phyloP scores from a whole-genome alignment of 352 stramenopile genomes.

The Pythium phragmiticola region DNA sequence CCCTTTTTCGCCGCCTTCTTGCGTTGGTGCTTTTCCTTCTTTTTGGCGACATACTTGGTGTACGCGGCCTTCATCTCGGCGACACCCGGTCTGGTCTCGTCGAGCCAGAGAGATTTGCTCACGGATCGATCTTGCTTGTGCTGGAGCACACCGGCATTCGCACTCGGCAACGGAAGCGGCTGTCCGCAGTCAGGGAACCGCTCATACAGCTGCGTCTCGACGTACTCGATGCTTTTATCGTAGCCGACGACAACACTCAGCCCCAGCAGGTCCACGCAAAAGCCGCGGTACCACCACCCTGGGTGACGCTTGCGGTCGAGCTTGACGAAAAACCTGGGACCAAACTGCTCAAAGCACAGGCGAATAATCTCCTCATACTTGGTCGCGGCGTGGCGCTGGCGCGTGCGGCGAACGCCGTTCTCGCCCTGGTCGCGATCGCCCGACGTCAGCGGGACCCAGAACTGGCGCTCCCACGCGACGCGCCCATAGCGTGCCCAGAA shows the following conservation, averaged over 20 bases:
- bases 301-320: constrained; percentile 43
- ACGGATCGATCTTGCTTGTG: neutral
- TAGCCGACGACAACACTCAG: constrained; percentile 24
- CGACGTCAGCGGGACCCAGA: constrained; percentile 35
- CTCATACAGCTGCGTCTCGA: constrained; percentile 30
- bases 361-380: constrained; percentile 38
- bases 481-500: constrained; percentile 43
- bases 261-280: constrained; percentile 32
- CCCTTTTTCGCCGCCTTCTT: constrained; percentile 4
- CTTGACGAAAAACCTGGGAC: constrained; percentile 42
- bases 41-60: constrained; percentile 3
- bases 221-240: constrained; percentile 34
- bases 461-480: constrained; percentile 55
- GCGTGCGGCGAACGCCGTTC: constrained; percentile 30
- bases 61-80: neutral
- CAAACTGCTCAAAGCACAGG: constrained; percentile 32
- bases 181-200: constrained; percentile 51
- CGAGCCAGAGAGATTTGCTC: constrained; percentile 19
- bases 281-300: constrained; percentile 54
- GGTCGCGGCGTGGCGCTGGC: constrained; percentile 35
- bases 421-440: constrained; percentile 8
- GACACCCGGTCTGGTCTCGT: neutral
- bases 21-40: constrained; percentile 1
- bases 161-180: constrained; percentile 32
- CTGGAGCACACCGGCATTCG: constrained; percentile 32